Evolutionary conservation across 164 flowering plant species (phyloP).

Genomic region (Dillenia turbinata): DNA sequence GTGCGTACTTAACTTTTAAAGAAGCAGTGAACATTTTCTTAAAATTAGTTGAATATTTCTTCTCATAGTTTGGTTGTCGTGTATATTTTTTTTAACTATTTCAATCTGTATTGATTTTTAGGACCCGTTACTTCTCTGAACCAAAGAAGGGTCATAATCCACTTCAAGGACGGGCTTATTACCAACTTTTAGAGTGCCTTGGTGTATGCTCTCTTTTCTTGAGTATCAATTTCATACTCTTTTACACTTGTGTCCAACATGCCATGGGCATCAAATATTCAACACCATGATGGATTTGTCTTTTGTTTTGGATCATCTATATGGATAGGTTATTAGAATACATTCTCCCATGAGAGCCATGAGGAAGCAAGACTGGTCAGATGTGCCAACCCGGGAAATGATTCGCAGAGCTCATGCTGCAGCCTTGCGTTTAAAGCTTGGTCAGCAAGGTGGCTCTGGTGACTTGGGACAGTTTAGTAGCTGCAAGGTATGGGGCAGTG

Average conservation of each 20-base stretch:
- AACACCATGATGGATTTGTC: no score
- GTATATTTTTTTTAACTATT: no score
- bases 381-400: constrained; percentile 73
- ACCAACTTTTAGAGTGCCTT: constrained; percentile 95
- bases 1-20: no score
- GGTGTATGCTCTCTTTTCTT: constrained; percentile 51
- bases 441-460: constrained; percentile 35
- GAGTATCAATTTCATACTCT: background rate
- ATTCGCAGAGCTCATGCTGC: constrained; percentile 77
- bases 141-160: constrained; percentile 97
- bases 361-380: constrained; percentile 85
- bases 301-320: background rate
- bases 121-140: constrained; percentile 93
- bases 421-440: constrained; percentile 65
- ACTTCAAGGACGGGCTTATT: constrained; percentile 96
- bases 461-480: constrained; percentile 72
- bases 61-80: no score
- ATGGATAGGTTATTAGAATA: constrained; percentile 76
- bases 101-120: constrained; percentile 8
- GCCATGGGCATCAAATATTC: no score
- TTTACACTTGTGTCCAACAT: background rate
- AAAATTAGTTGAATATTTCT: no score
- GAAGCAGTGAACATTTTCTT: no score
- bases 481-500: constrained; percentile 90
- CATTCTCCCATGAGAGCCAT: constrained; percentile 93